These are phyloP conservation scores for Saprolegnia parasitica DNA, from an alignment of 352 stramenopile genomes.

Conservation along the genomic window DNA sequence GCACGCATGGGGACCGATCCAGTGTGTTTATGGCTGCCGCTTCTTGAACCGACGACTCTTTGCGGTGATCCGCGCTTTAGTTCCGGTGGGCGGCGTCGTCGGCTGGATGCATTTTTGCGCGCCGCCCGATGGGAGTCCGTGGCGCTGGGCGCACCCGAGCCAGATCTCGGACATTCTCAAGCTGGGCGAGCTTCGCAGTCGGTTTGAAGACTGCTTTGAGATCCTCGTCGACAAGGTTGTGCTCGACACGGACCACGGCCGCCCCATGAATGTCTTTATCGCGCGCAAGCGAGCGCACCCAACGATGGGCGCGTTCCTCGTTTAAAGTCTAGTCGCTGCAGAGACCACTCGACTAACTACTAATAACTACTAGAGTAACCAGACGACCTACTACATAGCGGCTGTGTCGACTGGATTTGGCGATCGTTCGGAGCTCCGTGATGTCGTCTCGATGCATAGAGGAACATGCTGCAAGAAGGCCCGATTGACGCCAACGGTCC, in stretches of 20 bases:
- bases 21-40: constrained; percentile 15
- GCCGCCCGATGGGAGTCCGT: constrained; percentile 5
- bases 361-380: too few species aligned
- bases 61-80: background rate
- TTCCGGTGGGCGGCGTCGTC: background rate
- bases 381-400: too few species aligned
- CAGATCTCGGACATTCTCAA: constrained; percentile 9
- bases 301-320: too few species aligned
- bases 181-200: background rate
- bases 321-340: too few species aligned
- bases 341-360: too few species aligned
- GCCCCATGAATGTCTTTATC: constrained; percentile 20
- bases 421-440: too few species aligned
- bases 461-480: too few species aligned
- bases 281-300: background rate
- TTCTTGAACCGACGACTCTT: constrained; percentile 2
- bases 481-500: too few species aligned
- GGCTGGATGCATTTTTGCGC: constrained; percentile 13
- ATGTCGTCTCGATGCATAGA: too few species aligned
- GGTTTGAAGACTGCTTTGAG: constrained; percentile 3
- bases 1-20: background rate
- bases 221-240: constrained; percentile 10
- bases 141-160: background rate
- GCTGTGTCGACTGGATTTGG: too few species aligned
- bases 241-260: constrained; percentile 18